These are phyloP conservation scores for Skeletonema grethae DNA, from an alignment of 108 stramenopile genomes.

Conservation along the genomic window DNA sequence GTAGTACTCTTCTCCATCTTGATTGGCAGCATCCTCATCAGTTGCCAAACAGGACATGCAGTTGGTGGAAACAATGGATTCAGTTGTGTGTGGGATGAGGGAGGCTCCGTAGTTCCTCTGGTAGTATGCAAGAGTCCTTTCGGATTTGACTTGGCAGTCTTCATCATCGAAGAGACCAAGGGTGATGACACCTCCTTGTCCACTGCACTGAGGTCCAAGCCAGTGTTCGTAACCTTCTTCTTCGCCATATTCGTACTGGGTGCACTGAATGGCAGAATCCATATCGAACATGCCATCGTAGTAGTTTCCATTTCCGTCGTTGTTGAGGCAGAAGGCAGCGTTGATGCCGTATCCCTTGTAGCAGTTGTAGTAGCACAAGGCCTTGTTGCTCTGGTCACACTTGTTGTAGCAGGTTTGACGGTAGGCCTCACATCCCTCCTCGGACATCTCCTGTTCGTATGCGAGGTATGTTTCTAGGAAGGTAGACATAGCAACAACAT, in stretches of 20 bases:
- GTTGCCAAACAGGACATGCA: slow-evolving; percentile 53
- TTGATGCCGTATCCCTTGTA: slow-evolving; percentile 42
- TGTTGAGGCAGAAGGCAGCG: slow-evolving; percentile 26
- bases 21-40: slow-evolving; percentile 23
- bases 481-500: slow-evolving; percentile 83
- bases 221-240: slow-evolving; percentile 59
- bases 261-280: slow-evolving; percentile 25
- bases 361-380: slow-evolving; percentile 50
- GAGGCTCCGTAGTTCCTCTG: slow-evolving; percentile 39
- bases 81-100: slow-evolving; percentile 61
- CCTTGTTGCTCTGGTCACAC: slow-evolving; percentile 43
- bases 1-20: slow-evolving; percentile 35
- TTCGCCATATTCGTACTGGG: slow-evolving; percentile 34
- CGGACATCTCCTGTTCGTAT: slow-evolving; percentile 52
- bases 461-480: slow-evolving; percentile 56
- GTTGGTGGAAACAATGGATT: slow-evolving; percentile 55
- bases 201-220: slow-evolving; percentile 87
- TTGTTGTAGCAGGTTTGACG: slow-evolving; percentile 48
- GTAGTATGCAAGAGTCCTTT: slow-evolving; percentile 46
- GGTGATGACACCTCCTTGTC: slow-evolving; percentile 79
- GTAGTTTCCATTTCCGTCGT: slow-evolving; percentile 28
- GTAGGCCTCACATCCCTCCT: slow-evolving; percentile 48
- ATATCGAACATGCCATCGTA: slow-evolving; percentile 12
- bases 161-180: slow-evolving; percentile 85
- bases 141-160: slow-evolving; percentile 67